Percentiles rank a stretch among this genome's conserved stretches.
Conservation (phyloP, 2,329 filamentous ascomycete genomes). For the Curvularia lunata region DNA sequence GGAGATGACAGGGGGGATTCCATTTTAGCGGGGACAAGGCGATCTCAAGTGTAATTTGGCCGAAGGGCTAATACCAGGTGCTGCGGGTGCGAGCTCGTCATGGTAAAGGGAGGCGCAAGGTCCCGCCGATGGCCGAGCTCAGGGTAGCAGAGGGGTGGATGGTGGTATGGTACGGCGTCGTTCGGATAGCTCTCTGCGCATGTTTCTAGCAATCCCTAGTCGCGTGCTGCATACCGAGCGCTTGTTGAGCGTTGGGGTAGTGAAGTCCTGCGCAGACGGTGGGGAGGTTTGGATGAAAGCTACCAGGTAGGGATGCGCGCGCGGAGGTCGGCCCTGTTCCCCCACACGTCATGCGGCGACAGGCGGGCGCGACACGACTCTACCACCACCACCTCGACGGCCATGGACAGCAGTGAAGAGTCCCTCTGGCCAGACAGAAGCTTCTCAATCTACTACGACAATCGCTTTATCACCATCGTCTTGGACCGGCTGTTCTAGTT, state of each 20-base stretch:
- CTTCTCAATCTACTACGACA: constrained; percentile 4
- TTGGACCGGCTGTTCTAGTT: constrained; percentile 14
- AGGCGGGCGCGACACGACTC: constrained; percentile 18
- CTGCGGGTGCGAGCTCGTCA: constrained; percentile 24
- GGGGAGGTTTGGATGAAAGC: constrained; percentile 1
- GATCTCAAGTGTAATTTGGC: constrained; percentile 4
- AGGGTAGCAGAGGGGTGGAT: constrained; percentile 16
- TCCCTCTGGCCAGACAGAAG: constrained; percentile 28
- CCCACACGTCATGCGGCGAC: constrained; percentile 33
- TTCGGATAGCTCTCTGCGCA: constrained; percentile 24
- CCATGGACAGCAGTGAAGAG: constrained; percentile 31
- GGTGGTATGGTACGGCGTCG: constrained; percentile 9
- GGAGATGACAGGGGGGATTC: constrained; percentile 27
- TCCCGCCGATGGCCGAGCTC: constrained; percentile 26
- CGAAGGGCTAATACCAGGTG: constrained; percentile 8
- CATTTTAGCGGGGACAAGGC: constrained; percentile 21
- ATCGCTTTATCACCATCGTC: constrained; percentile 1
- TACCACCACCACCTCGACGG: constrained; percentile 20
- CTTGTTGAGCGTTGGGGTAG: not conserved
- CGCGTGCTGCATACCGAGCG: constrained; percentile 8
- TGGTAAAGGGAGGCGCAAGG: constrained; percentile 29
- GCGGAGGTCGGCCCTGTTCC: constrained; percentile 12
- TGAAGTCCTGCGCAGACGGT: not conserved
- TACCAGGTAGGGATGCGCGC: constrained; percentile 1
- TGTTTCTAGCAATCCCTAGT: constrained; percentile 21